Evolutionary conservation across 2,329 filamentous ascomycete species (phyloP).

Genomic region (Cercospora berteroae): DNA sequence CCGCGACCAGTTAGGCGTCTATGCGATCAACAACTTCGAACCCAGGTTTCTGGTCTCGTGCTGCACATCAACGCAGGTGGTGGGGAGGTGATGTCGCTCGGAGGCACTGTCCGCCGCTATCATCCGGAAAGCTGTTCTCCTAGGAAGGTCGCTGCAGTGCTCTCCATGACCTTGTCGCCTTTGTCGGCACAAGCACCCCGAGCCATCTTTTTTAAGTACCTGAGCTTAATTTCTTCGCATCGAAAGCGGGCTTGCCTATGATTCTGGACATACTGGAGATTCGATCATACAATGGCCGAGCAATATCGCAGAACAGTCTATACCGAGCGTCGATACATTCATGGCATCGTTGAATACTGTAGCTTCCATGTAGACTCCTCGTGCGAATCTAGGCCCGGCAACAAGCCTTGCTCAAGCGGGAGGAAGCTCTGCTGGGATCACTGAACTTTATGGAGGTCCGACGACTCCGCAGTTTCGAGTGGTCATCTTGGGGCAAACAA

Average conservation of each 20-base stretch:
- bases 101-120: not conserved
- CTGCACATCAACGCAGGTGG: not conserved
- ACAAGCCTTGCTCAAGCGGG: not conserved
- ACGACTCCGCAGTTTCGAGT: not conserved
- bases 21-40: not conserved
- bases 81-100: not conserved
- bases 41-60: not conserved
- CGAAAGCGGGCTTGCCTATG: not conserved
- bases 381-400: not conserved
- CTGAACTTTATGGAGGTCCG: not conserved
- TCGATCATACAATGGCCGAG: not conserved
- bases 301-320: not conserved
- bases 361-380: not conserved
- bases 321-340: not conserved
- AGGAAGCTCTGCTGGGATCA: not conserved
- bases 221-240: not conserved
- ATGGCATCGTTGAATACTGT: not conserved
- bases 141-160: not conserved
- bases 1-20: not conserved
- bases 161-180: not conserved
- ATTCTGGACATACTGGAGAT: not conserved
- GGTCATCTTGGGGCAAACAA: not conserved
- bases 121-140: not conserved
- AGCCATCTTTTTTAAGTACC: not conserved
- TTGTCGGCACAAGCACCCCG: not conserved